These are phyloP conservation scores for Stephania japonica DNA, from an alignment of 164 flowering plant genomes.

Conservation along the genomic window DNA sequence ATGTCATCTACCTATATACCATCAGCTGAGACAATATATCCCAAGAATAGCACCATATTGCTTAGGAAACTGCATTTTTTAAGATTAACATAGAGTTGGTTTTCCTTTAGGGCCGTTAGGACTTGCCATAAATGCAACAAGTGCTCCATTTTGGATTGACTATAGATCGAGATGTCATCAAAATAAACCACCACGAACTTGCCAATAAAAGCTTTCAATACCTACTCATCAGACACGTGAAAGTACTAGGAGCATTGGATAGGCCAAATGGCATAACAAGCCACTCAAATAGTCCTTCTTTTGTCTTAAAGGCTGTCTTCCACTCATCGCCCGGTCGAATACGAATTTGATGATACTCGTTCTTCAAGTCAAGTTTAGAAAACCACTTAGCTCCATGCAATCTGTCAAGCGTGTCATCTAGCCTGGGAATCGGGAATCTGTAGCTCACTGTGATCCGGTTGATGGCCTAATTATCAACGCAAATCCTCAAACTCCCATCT, in stretches of 20 bases:
- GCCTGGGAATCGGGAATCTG: too few species aligned
- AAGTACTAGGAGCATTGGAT: constrained; percentile 1
- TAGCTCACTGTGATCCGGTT: too few species aligned
- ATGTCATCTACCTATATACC: background rate
- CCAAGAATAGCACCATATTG: background rate
- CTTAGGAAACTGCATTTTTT: background rate
- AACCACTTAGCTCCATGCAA: too few species aligned
- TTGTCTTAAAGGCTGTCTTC: constrained; percentile 8
- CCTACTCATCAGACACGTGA: background rate
- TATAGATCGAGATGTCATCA: constrained; percentile 9
- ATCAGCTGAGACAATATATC: background rate
- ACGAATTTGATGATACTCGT: constrained; percentile 6
- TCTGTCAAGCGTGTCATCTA: too few species aligned
- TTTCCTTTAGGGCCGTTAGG: background rate
- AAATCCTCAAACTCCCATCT: too few species aligned
- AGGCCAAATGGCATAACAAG: constrained; percentile 7
- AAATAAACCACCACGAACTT: constrained; percentile 11
- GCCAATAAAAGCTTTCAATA: constrained; percentile 3
- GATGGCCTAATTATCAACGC: too few species aligned
- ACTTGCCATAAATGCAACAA: constrained; percentile 3
- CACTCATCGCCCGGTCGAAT: constrained; percentile 3
- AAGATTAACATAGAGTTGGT: background rate
- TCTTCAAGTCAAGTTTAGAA: background rate
- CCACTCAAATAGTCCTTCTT: constrained; percentile 8
- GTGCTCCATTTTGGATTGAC: background rate